Evolutionary conservation across 2,329 filamentous ascomycete species (phyloP).

Genomic region (Ophiocordyceps australis): DNA sequence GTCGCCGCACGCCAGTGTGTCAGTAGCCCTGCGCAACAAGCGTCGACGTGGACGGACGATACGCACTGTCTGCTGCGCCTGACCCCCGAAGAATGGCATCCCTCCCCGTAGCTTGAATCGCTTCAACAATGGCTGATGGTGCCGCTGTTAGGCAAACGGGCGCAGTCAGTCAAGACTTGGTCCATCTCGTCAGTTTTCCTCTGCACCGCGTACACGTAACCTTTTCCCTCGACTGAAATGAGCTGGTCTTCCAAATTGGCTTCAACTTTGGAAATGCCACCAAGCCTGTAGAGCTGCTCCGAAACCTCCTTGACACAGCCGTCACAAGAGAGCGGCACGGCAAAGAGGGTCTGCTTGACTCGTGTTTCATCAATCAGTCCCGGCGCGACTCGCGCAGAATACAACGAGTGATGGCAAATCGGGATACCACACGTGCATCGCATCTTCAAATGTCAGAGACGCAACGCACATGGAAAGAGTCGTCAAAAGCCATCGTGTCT

Average conservation of each 20-base stretch:
- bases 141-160: constrained; percentile 39
- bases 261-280: constrained; percentile 67
- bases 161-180: background rate
- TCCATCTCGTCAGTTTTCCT: no score
- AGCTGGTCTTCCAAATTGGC: constrained; percentile 70
- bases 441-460: background rate
- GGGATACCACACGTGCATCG: no score
- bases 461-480: constrained; percentile 25
- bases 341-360: constrained; percentile 63
- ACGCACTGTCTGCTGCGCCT: constrained; percentile 67
- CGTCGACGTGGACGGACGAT: no score
- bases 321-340: constrained; percentile 85
- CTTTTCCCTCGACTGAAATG: constrained; percentile 69
- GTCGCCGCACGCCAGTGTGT: background rate
- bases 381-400: no score
- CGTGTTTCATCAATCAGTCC: constrained; percentile 14
- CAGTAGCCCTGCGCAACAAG: background rate
- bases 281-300: constrained; percentile 54
- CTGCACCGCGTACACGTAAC: constrained; percentile 17
- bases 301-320: constrained; percentile 77
- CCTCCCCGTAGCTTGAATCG: constrained; percentile 76
- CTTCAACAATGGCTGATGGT: constrained; percentile 73
- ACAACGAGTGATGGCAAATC: no score
- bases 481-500: constrained; percentile 22
- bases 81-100: constrained; percentile 90